These are phyloP conservation scores for Thinopyrum elongatum DNA, from an alignment of 176 grass and related monocot species.

Conservation along the genomic window DNA sequence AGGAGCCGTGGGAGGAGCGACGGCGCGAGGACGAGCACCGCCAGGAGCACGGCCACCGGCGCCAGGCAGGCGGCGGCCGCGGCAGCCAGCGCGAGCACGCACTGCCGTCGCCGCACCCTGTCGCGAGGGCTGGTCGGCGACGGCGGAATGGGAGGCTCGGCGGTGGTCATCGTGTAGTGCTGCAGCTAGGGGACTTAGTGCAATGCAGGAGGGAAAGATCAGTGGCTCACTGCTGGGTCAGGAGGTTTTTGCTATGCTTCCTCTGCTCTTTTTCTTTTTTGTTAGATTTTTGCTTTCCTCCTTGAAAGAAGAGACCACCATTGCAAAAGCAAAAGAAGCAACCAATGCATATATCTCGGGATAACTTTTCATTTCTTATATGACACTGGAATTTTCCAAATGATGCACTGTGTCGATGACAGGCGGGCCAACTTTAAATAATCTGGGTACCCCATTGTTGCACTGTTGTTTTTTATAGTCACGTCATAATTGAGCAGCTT, in stretches of 20 bases:
- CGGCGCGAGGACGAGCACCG: constrained; percentile 26
- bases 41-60: constrained; percentile 27
- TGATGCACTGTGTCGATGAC: not conserved
- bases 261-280: not conserved
- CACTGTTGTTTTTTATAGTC: no score
- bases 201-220: not conserved
- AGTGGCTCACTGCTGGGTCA: not conserved
- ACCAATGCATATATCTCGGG: not conserved
- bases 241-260: not conserved
- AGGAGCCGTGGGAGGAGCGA: constrained; percentile 31
- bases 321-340: constrained; percentile 24
- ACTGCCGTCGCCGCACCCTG: constrained; percentile 15
- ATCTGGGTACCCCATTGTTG: no score
- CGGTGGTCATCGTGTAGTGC: constrained; percentile 2
- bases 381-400: not conserved
- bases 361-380: not conserved
- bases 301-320: constrained; percentile 38
- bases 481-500: no score
- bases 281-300: not conserved
- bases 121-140: not conserved
- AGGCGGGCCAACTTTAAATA: no score
- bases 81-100: not conserved
- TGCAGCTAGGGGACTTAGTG: no score
- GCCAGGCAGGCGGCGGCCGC: not conserved
- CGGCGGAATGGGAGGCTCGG: not conserved